Evolutionary conservation across 1,139 yeast genomes (phyloP), one percentile per base, ranked within the genome.

Genomic region (Fermentozyma sake): DNA sequence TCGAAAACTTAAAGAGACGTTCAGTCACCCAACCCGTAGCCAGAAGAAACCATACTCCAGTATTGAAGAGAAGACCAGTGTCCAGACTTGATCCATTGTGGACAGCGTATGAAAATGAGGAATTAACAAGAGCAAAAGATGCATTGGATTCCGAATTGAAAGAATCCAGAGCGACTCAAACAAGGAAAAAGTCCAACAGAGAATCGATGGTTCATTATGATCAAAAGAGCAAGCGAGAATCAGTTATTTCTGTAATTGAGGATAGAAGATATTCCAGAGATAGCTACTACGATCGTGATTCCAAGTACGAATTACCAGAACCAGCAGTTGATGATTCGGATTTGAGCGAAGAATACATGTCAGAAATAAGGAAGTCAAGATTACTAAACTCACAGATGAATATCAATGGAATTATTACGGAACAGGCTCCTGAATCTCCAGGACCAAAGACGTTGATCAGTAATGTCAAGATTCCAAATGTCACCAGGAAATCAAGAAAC

Each of bases 41-140:
- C 5, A 44, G 46, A 37, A 41, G 66, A 41, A 53, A 72, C 54
- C 63, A 38, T 44, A 73, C 47, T 64, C 57, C 71, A 6, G 41
- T 62, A 10, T 57, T 67, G 31, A 58, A 68, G 3, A 54, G 74
- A 41, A 69, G 86, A 46, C 91, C 91, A 6, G 76, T 77, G 17
- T 80, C 89, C 2, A 70, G 76, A 44, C 60, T 81, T 32, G 91
- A 81, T 56, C 91, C 91, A 21, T 59, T 58, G 43, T 67, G 71
- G 72, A 57, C 56, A 23, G 70, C 68, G 9, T 60, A 59, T 42
- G 72, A 67, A 35, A 69, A 67, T 38, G 67, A 66, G 37, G 75
- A 73, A 41, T 46, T 71, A 28, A 59, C 62, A 24, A 53, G 63
- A 21, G 73, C 73, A 9, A 58, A 67, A 38, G 68, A 58, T 30